These are phyloP conservation scores for Russula sp. DNA, from an alignment of 768 basidiomycete genomes.

Conservation along the genomic window DNA sequence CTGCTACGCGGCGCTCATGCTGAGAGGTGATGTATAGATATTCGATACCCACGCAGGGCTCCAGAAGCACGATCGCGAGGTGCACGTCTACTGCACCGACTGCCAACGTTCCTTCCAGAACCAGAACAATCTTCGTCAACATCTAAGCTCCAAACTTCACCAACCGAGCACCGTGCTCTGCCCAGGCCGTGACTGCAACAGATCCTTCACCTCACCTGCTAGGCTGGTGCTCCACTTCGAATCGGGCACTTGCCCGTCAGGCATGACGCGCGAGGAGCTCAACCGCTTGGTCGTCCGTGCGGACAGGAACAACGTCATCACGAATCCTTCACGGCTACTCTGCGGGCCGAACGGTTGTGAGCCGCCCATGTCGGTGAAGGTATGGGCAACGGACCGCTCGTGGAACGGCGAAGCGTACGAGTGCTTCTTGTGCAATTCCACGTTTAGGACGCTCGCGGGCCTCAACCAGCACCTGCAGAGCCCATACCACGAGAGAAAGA, in stretches of 20 bases:
- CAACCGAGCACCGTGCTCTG: constrained; percentile 34
- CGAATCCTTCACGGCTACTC: not conserved
- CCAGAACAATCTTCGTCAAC: constrained; percentile 38
- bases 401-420: constrained; percentile 47
- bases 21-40: not conserved
- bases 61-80: constrained; percentile 20
- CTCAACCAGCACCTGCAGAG: constrained; percentile 63
- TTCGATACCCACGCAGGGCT: not conserved
- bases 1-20: not conserved
- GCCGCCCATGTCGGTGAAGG: not conserved
- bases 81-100: constrained; percentile 37
- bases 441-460: constrained; percentile 35
- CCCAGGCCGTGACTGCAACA: constrained; percentile 40
- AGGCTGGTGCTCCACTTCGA: constrained; percentile 61
- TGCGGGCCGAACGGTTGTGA: not conserved
- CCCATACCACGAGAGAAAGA: constrained; percentile 31
- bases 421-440: constrained; percentile 55
- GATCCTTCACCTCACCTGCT: constrained; percentile 45
- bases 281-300: constrained; percentile 7
- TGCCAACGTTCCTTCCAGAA: constrained; percentile 44
- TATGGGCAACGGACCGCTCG: constrained; percentile 35
- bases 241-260: constrained; percentile 49
- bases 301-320: constrained; percentile 6
- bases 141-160: constrained; percentile 51
- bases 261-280: constrained; percentile 35